Base-by-base conservation (phyloP, 2,329 filamentous ascomycete genomes). In the Ceratocystis huliohia region DNA sequence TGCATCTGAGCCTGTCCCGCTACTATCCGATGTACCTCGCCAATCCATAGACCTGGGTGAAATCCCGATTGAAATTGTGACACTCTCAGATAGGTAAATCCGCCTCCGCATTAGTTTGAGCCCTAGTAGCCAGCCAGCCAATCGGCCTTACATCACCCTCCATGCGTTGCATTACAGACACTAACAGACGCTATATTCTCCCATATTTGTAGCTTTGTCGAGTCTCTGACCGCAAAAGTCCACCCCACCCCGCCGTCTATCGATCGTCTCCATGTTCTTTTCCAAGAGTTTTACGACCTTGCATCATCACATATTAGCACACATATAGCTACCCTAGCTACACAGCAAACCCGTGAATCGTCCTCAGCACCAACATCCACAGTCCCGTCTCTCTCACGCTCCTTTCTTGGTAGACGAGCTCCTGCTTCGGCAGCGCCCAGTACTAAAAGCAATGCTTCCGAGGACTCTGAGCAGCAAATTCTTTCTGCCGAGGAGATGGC, bases 41-140 rank as follows among this genome's bases (percentile, higher is more conserved):
- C 77, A 79, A 25, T 85, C 88, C 2, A 83, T 89, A 69, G 87
- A 89, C 67, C 87, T 94, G 69, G 90, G 96, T 71, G 89, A 96
- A 72, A 84, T 99, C 53, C 94, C 94, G 15, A 94, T 96, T 72
- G 94, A 99, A 80, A 84, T 99, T 68, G 83, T 94, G 67, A 94
- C 90, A 75, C 78, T 96, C 73, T 91, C 88, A 22, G 93, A 97
- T 75, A 89, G 89, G 90, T 91, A 50, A 41, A 61, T 30, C 62
- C 46, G n/a, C 17, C 7, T 20, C 5, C 28, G 37, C 37, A 13
- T n/a, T 10, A 41, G 66, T 65, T 65, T 61, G 67, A 2, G 3
- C 56, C 22, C 8, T 48, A 33, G 28, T 22, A 6, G 37, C 33
- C 28, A 5, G 33, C 33, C 37, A 41, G 37, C 37, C 37, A 41